Percentiles rank a stretch among this genome's conserved stretches.
phyloP scores from a whole-genome alignment of 768 basidiomycete species.

The Boletus insuetus region DNA sequence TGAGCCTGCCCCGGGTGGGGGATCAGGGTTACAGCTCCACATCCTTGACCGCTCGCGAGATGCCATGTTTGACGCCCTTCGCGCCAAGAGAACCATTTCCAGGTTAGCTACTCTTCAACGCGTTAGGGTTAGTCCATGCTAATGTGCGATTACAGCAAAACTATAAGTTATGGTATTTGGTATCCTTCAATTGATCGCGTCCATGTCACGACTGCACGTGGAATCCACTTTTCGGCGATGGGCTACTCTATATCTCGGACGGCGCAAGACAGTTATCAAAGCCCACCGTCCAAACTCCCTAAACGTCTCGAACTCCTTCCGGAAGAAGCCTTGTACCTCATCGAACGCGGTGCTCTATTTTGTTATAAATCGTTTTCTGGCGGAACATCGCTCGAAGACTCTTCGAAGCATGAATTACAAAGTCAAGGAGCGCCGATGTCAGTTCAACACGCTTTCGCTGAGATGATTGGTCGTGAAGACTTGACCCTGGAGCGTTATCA shows the following conservation, averaged over 20 bases:
- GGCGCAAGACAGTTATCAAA: constrained; percentile 21
- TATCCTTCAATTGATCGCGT: constrained; percentile 60
- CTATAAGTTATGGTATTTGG: constrained; percentile 81
- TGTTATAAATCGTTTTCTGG: constrained; percentile 64
- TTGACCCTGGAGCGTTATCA: constrained; percentile 87
- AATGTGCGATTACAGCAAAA: constrained; percentile 48
- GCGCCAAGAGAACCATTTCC: constrained; percentile 68
- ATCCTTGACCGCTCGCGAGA: constrained; percentile 74
- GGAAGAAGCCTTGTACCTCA: constrained; percentile 91
- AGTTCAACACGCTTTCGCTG: constrained; percentile 85
- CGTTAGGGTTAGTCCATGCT: neutral
- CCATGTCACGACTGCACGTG: constrained; percentile 69
- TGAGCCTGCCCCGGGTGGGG: constrained; percentile 67
- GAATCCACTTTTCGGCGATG: constrained; percentile 79
- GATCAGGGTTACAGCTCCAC: constrained; percentile 76
- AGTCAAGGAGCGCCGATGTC: constrained; percentile 75
- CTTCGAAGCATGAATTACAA: constrained; percentile 31
- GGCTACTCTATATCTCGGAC: constrained; percentile 72
- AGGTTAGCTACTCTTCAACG: constrained; percentile 46
- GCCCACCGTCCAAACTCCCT: constrained; percentile 38
- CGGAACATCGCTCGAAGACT: constrained; percentile 15
- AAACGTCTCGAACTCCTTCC: constrained; percentile 85
- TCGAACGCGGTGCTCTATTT: constrained; percentile 85
- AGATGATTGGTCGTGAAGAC: constrained; percentile 78
- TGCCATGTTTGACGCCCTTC: constrained; percentile 86